phyloP scores from a whole-genome alignment of 306 rosid species.

The Cucurbita ficifolia region DNA sequence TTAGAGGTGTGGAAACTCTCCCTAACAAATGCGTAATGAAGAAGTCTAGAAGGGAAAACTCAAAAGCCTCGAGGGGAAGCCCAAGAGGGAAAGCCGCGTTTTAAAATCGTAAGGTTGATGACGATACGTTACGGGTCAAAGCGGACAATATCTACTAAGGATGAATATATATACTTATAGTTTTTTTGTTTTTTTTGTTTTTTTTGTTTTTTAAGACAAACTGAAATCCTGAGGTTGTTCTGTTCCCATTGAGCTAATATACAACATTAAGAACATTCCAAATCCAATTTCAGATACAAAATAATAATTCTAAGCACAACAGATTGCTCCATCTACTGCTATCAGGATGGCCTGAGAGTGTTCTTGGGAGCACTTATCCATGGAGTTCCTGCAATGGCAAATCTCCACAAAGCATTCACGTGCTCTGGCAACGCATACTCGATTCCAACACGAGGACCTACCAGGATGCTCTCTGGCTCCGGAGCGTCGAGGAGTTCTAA shows the following conservation, averaged over 20 bases:
- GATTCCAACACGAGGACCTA: conserved; percentile 87
- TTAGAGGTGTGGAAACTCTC: too few species aligned
- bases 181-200: too few species aligned
- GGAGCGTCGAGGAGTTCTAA: conserved; percentile 81
- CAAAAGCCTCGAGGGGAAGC: too few species aligned
- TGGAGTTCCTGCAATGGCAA: conserved; percentile 72
- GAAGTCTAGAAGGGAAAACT: too few species aligned
- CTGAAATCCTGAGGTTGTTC: neutral
- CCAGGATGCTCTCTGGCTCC: conserved; percentile 48
- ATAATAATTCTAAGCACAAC: neutral
- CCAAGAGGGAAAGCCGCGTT: too few species aligned
- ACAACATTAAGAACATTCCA: neutral
- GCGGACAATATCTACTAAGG: too few species aligned
- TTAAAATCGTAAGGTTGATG: too few species aligned
- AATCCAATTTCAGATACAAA: neutral
- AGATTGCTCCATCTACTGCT: neutral
- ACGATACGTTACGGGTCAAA: too few species aligned
- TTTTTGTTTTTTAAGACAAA: too few species aligned
- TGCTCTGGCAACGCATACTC: conserved; percentile 71
- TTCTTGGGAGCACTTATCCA: conserved; percentile 94
- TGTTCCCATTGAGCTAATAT: neutral
- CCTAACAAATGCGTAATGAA: too few species aligned
- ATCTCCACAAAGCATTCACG: conserved; percentile 76
- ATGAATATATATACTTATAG: too few species aligned
- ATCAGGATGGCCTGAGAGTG: conserved; percentile 40